A percentile compares a stretch with the other conserved stretches of the same genome.
Conservation (phyloP, 257 asterid genomes). For the Solanum dulcamara region DNA sequence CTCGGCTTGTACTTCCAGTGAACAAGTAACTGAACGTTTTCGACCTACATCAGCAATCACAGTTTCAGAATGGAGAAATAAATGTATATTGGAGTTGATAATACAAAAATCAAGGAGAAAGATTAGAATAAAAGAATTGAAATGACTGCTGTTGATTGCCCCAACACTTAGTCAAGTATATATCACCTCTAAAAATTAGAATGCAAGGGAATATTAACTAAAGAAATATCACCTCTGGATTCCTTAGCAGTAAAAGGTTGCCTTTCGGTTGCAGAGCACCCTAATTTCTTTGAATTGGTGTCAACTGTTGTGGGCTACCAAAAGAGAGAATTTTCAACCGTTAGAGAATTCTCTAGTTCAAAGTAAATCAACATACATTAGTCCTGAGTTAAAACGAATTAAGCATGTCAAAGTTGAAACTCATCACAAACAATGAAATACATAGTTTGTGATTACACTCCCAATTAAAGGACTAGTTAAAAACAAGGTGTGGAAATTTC, state of each 20-base stretch:
- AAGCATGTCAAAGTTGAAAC: background rate
- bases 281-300: constrained; percentile 16
- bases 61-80: background rate
- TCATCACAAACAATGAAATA: background rate
- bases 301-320: constrained; percentile 25
- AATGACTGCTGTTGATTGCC: background rate
- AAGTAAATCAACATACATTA: background rate
- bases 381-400: background rate
- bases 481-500: background rate
- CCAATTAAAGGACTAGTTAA: background rate
- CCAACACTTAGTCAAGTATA: background rate
- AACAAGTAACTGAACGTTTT: constrained; percentile 10
- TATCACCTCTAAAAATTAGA: background rate
- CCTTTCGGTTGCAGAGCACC: background rate
- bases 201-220: background rate
- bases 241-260: constrained; percentile 10
- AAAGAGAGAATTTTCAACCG: constrained; percentile 7
- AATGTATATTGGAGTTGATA: background rate
- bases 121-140: background rate
- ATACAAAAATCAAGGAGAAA: background rate
- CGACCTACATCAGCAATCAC: constrained; percentile 20
- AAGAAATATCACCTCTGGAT: constrained; percentile 18
- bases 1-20: constrained; percentile 8
- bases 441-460: background rate
- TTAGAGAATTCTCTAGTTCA: background rate